Conservation (phyloP, 225 moss, liverwort and hornwort species). For the Bryum argenteum region DNA sequence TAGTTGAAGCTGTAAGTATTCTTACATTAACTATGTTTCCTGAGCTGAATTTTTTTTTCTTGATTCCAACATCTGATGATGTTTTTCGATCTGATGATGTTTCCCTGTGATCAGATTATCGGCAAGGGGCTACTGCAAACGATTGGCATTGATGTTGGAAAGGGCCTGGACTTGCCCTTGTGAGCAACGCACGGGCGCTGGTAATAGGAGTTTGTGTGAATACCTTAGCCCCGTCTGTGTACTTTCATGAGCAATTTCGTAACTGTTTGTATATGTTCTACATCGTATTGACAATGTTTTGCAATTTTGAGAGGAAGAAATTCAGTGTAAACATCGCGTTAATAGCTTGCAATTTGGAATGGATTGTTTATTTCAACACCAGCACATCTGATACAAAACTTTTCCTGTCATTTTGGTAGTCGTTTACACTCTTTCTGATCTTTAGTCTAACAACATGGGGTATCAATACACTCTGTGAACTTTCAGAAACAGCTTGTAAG, state of each 20-base stretch:
- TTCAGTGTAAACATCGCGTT: too few species aligned
- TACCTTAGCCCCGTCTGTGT: neutral
- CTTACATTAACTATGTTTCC: neutral
- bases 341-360: too few species aligned
- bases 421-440: too few species aligned
- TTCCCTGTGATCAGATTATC: slow-evolving; percentile 49
- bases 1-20: slow-evolving; percentile 79
- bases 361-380: too few species aligned
- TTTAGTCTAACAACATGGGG: too few species aligned
- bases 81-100: slow-evolving; percentile 9
- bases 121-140: slow-evolving; percentile 63
- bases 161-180: slow-evolving; percentile 77
- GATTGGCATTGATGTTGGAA: slow-evolving; percentile 77
- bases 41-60: neutral
- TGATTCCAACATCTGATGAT: too few species aligned
- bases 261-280: slow-evolving; percentile 3
- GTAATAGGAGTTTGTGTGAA: slow-evolving; percentile 5
- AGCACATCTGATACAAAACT: too few species aligned
- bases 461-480: neutral
- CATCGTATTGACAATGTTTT: neutral
- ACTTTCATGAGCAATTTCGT: neutral
- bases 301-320: neutral
- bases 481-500: neutral
- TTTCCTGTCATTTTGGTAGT: too few species aligned
- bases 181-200: slow-evolving; percentile 28